Base-by-base conservation (phyloP, 495 filamentous ascomycete species). In the Aspergillus biplanus region DNA sequence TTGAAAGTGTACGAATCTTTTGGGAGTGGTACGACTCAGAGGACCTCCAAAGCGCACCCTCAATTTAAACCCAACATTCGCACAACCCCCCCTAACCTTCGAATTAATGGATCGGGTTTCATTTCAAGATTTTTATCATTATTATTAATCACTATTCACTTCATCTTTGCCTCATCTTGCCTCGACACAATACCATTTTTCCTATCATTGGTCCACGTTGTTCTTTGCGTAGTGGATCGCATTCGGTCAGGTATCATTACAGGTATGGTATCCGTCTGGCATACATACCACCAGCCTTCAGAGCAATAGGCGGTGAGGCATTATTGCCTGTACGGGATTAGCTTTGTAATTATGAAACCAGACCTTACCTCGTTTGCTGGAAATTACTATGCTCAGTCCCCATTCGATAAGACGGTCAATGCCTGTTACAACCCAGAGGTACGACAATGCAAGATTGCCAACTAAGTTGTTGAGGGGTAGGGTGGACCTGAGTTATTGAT, bases 151-250 rank as follows among this genome's bases (percentile, higher is more conserved):
- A 18, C 47, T 4, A n/a, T 18, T 27, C 39, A 49, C 37, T n/a
- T 21, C 35, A 34, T 33, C 5, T 39, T 34, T 33, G 49, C 39
- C 59, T 56, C 52, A 35, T 15, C 32, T 44, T 27, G 44, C 55
- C 44, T 52, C 21, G 27, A 16, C 49, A 39, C 62, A 49, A 35
- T 27, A 47, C 32, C 44, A 32, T 33, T 44, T 35, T 7, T 31
- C 35, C 42, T 37, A 18, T 58, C n/a, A 68, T 66, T 68, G 65
- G 69, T 66, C 69, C 69, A 71, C 69, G 69, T 71, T 31, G 53
- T 56, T 21, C 37, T 42, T 32, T 57, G 37, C 33, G 47, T 37
- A 31, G 18, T 59, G 39, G 56, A 60, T 16, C 7, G 16, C 34
- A 31, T 50, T 44, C 13, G 33, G 16, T 57, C 55, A 57, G 55